A percentile compares a stretch with the other conserved stretches of the same genome.
Evolutionary conservation across 2,329 filamentous ascomycete genomes (phyloP).

Genomic region (Periconia digitata): DNA sequence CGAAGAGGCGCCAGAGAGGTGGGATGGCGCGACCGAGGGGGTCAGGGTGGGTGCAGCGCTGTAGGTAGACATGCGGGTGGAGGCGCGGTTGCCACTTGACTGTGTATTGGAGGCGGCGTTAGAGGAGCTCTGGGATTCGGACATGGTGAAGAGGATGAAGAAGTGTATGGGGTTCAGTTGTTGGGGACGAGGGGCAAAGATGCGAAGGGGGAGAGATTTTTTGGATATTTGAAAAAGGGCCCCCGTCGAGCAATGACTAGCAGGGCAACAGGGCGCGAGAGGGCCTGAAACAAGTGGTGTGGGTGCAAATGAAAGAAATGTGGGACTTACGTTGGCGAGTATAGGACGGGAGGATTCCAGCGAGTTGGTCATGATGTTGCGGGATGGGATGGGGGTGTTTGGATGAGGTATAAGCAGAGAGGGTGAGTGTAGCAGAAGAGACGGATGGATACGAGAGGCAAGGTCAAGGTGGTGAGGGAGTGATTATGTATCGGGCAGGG

Average conservation of each 20-base stretch:
- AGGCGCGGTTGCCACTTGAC: slow-evolving; percentile 41
- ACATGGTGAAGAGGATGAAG: slow-evolving; percentile 17
- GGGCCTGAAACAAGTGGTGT: slow-evolving; percentile 29
- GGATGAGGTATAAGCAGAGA: background rate
- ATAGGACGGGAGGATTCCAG: slow-evolving; percentile 45
- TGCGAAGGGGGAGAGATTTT: slow-evolving; percentile 15
- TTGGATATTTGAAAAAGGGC: slow-evolving; percentile 2
- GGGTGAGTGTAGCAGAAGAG: too few species aligned
- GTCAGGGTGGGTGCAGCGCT: slow-evolving; percentile 53
- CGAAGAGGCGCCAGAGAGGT: slow-evolving; percentile 40
- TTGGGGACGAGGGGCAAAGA: slow-evolving; percentile 3
- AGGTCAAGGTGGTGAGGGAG: background rate
- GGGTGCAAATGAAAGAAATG: slow-evolving; percentile 17
- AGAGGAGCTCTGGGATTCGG: slow-evolving; percentile 20
- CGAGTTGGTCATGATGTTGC: slow-evolving; percentile 40
- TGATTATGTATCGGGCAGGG: background rate
- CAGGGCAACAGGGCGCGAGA: slow-evolving; percentile 20
- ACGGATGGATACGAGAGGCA: too few species aligned
- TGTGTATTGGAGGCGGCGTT: slow-evolving; percentile 27
- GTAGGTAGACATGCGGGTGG: slow-evolving; percentile 54
- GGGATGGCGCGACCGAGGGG: slow-evolving; percentile 52
- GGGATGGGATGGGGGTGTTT: slow-evolving; percentile 4
- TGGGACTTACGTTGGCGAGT: slow-evolving; percentile 41
- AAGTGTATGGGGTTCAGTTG: slow-evolving; percentile 5
- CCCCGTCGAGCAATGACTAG: slow-evolving; percentile 13